These are phyloP conservation scores for Venturia pyrina DNA, from an alignment of 2,329 filamentous ascomycete species.

Conservation along the genomic window DNA sequence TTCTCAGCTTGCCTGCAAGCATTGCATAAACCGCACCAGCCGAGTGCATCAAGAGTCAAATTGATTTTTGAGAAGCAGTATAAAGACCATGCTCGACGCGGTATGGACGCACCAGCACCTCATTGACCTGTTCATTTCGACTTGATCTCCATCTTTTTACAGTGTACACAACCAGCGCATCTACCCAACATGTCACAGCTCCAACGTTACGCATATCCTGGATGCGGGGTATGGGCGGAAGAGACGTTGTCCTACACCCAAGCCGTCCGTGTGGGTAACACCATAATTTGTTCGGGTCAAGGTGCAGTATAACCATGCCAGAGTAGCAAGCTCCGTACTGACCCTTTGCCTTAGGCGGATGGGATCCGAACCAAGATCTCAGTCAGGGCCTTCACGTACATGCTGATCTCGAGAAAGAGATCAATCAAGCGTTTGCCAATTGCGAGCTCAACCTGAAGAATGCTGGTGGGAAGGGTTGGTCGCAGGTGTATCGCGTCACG, in stretches of 20 bases:
- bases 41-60: not conserved
- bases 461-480: constrained; percentile 47
- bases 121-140: not conserved
- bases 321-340: not conserved
- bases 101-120: not conserved
- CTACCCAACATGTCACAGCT: constrained; percentile 26
- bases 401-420: constrained; percentile 21
- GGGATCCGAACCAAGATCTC: constrained; percentile 20
- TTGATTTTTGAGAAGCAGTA: not conserved
- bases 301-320: constrained; percentile 17
- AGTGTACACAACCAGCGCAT: not conserved
- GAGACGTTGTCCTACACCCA: constrained; percentile 25
- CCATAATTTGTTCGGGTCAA: constrained; percentile 28
- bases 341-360: constrained; percentile 21
- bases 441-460: constrained; percentile 41
- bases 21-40: not conserved
- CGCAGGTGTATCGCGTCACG: constrained; percentile 37
- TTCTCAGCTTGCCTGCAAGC: not conserved
- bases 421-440: constrained; percentile 43
- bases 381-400: constrained; percentile 12
- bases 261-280: constrained; percentile 26
- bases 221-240: constrained; percentile 27
- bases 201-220: constrained; percentile 30
- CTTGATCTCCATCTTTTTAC: not conserved
- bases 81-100: not conserved